A percentile compares a stretch with the other conserved stretches of the same genome.
Evolutionary conservation across 441 rosid species (phyloP).

Genomic region (Lepidium campestre): DNA sequence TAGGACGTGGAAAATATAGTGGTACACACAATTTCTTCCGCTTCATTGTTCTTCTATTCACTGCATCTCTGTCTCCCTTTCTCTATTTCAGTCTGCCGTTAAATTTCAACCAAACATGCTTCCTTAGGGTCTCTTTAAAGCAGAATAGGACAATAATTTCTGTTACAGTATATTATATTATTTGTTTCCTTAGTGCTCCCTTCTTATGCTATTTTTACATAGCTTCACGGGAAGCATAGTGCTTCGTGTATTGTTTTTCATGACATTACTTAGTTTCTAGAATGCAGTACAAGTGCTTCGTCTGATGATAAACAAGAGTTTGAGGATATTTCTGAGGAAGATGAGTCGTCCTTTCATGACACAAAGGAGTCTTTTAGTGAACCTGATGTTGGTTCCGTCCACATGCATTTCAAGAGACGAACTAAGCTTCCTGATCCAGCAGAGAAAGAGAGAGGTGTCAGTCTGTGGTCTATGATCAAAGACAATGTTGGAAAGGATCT

Average conservation of each 20-base stretch:
- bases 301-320: conserved; percentile 88
- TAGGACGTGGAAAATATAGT: conserved; percentile 64
- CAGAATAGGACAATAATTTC: not conserved
- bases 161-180: not conserved
- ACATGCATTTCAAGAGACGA: conserved; percentile 55
- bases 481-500: conserved; percentile 87
- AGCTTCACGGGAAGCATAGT: not conserved
- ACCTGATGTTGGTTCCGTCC: conserved; percentile 31
- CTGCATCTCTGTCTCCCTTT: not conserved
- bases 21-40: conserved; percentile 40
- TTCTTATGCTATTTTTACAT: not conserved
- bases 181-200: not conserved
- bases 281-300: conserved; percentile 91
- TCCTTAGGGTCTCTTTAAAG: not conserved
- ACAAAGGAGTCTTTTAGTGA: conserved; percentile 65
- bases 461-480: conserved; percentile 79
- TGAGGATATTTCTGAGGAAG: conserved; percentile 46
- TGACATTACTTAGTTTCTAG: conserved; percentile 45
- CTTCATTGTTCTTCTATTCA: conserved; percentile 4
- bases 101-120: not conserved
- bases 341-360: conserved; percentile 61
- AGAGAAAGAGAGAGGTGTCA: conserved; percentile 92
- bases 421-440: conserved; percentile 83
- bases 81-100: not conserved
- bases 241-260: conserved; percentile 12